phyloP scores from a whole-genome alignment of 1,139 yeast species.

The Sugiyamaella paludigena region DNA sequence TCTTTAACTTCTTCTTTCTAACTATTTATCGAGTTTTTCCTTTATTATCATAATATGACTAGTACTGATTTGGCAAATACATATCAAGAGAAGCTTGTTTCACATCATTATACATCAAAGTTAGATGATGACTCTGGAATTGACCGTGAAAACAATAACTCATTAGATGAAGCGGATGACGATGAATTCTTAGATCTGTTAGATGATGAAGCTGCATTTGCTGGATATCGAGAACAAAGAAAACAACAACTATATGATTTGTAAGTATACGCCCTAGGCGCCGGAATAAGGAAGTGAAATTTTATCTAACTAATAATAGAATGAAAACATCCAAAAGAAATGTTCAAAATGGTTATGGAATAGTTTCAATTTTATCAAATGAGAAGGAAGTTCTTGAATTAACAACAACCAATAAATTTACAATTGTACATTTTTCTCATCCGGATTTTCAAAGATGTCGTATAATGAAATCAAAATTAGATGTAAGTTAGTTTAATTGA shows the following conservation, averaged over 20 bases:
- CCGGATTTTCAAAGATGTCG: constrained; percentile 59
- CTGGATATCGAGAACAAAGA: constrained; percentile 72
- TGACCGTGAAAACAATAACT: background rate
- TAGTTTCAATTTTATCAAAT: constrained; percentile 41
- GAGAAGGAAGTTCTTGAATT: constrained; percentile 59
- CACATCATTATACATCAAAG: background rate
- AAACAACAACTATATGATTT: constrained; percentile 54
- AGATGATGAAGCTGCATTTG: constrained; percentile 69
- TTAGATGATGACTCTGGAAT: no score
- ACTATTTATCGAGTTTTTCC: no score
- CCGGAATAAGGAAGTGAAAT: background rate
- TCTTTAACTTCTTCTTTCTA: no score
- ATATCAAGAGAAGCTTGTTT: constrained; percentile 11
- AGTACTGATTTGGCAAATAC: constrained; percentile 1
- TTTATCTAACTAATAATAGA: constrained; percentile 23
- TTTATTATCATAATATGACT: no score
- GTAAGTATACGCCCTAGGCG: constrained; percentile 26
- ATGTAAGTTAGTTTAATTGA: background rate
- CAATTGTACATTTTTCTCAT: constrained; percentile 65
- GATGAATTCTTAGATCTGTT: constrained; percentile 44
- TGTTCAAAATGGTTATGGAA: constrained; percentile 45
- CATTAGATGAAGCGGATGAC: constrained; percentile 29
- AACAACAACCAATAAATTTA: constrained; percentile 45
- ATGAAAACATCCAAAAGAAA: constrained; percentile 40
- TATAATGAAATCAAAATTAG: constrained; percentile 41